These are phyloP conservation scores for Oxyria digyna DNA, from an alignment of 148 eudicot genomes.

Conservation along the genomic window DNA sequence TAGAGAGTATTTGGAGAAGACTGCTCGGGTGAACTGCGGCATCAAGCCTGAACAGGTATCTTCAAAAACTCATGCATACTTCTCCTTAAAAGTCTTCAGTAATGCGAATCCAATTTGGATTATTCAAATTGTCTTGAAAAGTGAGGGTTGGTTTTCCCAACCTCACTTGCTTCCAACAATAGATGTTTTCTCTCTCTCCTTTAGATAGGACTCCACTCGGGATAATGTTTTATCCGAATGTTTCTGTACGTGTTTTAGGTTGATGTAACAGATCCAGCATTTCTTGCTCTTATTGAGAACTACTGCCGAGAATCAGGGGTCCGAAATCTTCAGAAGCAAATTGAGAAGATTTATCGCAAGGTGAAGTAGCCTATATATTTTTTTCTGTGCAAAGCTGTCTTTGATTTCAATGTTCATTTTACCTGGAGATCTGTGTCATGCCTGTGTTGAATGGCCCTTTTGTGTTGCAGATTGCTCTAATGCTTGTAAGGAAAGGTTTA, in stretches of 20 bases:
- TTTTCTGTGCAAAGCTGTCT: not conserved
- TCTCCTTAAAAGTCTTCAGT: not conserved
- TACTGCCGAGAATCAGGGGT: conserved; percentile 98
- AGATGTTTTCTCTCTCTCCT: not conserved
- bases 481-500: conserved; percentile 67
- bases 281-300: conserved; percentile 86
- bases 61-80: not conserved
- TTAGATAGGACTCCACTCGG: not conserved
- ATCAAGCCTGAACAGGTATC: conserved; percentile 81
- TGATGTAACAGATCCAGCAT: conserved; percentile 82
- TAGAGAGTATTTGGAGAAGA: conserved; percentile 86
- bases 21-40: conserved; percentile 87
- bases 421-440: not conserved
- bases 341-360: conserved; percentile 97
- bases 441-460: not conserved
- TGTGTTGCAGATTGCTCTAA: conserved; percentile 68
- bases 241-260: conserved; percentile 35
- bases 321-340: conserved; percentile 93
- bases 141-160: not conserved
- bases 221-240: not conserved
- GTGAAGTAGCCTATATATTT: conserved; percentile 18
- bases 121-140: not conserved
- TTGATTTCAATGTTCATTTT: not conserved
- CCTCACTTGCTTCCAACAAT: not conserved
- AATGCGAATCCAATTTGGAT: not conserved